Percentiles rank a stretch among this genome's conserved stretches.
These are phyloP conservation scores for Xylaria polymorpha DNA, from an alignment of 2,329 filamentous ascomycete species.

Conservation along the genomic window DNA sequence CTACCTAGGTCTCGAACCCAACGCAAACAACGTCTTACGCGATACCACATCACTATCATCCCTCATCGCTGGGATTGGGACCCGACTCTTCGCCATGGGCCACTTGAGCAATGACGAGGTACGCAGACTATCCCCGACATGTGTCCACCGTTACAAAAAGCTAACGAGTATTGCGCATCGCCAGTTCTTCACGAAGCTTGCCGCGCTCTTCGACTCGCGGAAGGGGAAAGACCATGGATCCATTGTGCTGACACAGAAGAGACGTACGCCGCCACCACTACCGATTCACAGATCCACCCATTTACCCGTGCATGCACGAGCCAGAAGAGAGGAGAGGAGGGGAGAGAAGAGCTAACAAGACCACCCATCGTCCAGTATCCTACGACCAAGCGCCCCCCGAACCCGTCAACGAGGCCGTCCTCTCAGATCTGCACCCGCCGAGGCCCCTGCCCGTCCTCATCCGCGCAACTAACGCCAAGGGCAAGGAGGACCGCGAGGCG, in stretches of 20 bases:
- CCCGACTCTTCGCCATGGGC: constrained; percentile 50
- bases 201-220: constrained; percentile 73
- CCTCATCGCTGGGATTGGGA: no score
- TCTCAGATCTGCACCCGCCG: constrained; percentile 69
- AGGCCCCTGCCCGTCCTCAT: constrained; percentile 79
- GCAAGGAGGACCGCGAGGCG: constrained; percentile 62
- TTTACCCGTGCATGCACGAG: not conserved
- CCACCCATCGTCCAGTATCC: constrained; percentile 53
- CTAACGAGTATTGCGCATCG: constrained; percentile 24
- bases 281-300: not conserved
- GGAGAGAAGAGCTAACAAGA: constrained; percentile 15
- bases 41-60: no score
- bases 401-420: constrained; percentile 60
- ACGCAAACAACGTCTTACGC: no score
- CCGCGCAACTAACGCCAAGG: constrained; percentile 84
- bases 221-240: constrained; percentile 78
- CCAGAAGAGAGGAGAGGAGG: not conserved
- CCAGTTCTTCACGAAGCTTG: constrained; percentile 79
- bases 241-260: constrained; percentile 81
- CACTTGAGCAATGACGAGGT: constrained; percentile 73
- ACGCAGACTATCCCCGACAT: not conserved
- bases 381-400: constrained; percentile 58
- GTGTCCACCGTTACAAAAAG: not conserved
- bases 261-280: constrained; percentile 61
- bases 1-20: no score